phyloP scores from a whole-genome alignment of 148 eudicot species.

The Linanthus parryae region DNA sequence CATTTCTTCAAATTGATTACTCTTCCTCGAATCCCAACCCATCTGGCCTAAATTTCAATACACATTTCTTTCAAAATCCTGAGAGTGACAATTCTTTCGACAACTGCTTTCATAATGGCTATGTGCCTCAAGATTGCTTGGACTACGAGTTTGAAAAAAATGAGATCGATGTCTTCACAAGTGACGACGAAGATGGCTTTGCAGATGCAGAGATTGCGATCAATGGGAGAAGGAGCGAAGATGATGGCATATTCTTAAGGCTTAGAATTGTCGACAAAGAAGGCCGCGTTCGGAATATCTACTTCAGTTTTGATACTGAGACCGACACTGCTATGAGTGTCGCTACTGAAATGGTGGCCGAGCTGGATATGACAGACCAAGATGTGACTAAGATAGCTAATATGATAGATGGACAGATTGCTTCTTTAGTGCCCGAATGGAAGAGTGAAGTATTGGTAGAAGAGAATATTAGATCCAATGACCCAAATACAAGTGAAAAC shows the following conservation, averaged over 20 bases:
- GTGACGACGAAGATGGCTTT: constrained; percentile 34
- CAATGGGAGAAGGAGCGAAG: constrained; percentile 46
- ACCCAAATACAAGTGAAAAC: constrained; percentile 2
- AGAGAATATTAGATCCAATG: too few species aligned
- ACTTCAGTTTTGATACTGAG: constrained; percentile 67
- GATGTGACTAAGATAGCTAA: constrained; percentile 60
- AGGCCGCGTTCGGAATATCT: constrained; percentile 61
- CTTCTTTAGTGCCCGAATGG: constrained; percentile 57
- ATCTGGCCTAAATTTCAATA: constrained; percentile 17
- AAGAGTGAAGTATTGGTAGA: constrained; percentile 17
- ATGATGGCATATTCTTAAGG: constrained; percentile 51
- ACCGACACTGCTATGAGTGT: constrained; percentile 60
- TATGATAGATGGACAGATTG: constrained; percentile 62
- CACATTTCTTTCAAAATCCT: constrained; percentile 21
- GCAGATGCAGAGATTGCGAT: constrained; percentile 36
- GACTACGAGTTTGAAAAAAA: constrained; percentile 36
- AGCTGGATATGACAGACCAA: constrained; percentile 58
- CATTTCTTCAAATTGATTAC: constrained; percentile 42
- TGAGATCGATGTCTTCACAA: constrained; percentile 35
- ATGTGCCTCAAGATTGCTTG: constrained; percentile 34
- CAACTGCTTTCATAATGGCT: constrained; percentile 27
- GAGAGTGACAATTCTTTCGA: constrained; percentile 20
- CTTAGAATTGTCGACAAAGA: constrained; percentile 60
- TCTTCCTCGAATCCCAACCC: constrained; percentile 24
- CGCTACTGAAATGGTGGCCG: constrained; percentile 71